Evolutionary conservation across 495 filamentous ascomycete genomes (phyloP).

Genomic region (Jackrogersella multiformis): DNA sequence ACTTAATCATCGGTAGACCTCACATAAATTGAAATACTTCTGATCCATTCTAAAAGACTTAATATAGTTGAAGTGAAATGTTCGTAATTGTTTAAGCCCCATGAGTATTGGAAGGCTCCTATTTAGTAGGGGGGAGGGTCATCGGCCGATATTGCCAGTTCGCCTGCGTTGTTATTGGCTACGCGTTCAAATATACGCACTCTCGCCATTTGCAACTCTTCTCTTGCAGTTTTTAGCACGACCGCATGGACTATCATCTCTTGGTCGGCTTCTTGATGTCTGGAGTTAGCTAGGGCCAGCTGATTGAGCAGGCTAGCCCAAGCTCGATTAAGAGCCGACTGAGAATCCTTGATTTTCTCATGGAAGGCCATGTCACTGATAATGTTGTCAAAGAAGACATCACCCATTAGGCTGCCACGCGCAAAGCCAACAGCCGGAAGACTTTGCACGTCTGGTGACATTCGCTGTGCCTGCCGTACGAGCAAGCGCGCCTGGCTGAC

Average conservation of each 20-base stretch:
- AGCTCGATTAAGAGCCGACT: conserved; percentile 44
- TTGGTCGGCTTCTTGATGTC: conserved; percentile 28
- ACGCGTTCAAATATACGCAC: conserved; percentile 45
- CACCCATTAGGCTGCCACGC: conserved; percentile 50
- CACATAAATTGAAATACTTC: too few species aligned
- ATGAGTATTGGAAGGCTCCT: background rate
- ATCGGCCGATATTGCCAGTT: conserved; percentile 6
- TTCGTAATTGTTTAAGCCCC: background rate
- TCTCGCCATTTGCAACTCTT: conserved; percentile 52
- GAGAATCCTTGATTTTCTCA: conserved; percentile 55
- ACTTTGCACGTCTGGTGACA: conserved; percentile 43
- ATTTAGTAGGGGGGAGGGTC: conserved; percentile 35
- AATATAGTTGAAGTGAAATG: background rate
- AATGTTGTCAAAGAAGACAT: conserved; percentile 60
- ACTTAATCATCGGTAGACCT: too few species aligned
- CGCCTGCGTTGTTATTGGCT: conserved; percentile 1
- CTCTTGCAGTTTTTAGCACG: conserved; percentile 45
- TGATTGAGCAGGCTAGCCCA: conserved; percentile 30
- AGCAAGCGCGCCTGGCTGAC: conserved; percentile 35
- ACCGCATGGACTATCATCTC: conserved; percentile 39
- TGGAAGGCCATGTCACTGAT: conserved; percentile 58
- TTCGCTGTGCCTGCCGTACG: conserved; percentile 48
- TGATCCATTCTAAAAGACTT: too few species aligned
- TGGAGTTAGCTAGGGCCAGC: conserved; percentile 32
- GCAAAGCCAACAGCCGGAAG: conserved; percentile 49